phyloP scores from a whole-genome alignment of 257 asterid species.

The Solanum pennellii region DNA sequence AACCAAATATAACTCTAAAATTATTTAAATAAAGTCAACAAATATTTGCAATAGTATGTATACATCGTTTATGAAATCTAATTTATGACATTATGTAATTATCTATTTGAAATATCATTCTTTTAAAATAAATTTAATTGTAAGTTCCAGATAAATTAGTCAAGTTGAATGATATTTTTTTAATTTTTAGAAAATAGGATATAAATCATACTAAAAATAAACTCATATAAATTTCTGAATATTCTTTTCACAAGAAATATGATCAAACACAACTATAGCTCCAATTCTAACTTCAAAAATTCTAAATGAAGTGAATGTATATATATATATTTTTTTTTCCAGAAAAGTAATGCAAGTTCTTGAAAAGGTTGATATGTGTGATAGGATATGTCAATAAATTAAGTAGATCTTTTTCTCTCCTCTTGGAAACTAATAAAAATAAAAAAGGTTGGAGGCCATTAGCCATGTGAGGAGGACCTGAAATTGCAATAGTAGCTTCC shows the following conservation, averaged over 20 bases:
- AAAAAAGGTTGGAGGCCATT: conserved; percentile 34
- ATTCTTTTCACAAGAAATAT: neutral
- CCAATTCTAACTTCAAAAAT: neutral
- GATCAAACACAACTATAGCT: neutral
- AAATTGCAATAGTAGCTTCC: conserved; percentile 22
- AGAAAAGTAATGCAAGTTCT: neutral
- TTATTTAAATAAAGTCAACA: neutral
- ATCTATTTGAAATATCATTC: neutral
- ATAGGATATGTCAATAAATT: conserved; percentile 22
- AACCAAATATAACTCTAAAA: too few species aligned
- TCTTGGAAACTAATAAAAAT: neutral
- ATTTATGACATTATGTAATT: too few species aligned
- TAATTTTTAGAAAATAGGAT: too few species aligned
- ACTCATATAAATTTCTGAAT: too few species aligned
- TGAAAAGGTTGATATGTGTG: conserved; percentile 14
- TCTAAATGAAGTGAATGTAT: neutral
- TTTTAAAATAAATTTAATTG: too few species aligned
- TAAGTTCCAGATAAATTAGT: neutral
- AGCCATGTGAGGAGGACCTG: conserved; percentile 43
- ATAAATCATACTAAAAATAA: too few species aligned
- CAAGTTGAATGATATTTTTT: too few species aligned
- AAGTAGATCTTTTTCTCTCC: neutral
- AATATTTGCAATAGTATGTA: neutral
- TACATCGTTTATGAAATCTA: neutral
- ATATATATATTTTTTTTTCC: too few species aligned